These are phyloP conservation scores for Microbotryum silenes-acaulis DNA, from an alignment of 1,284 basidiomycete genomes.

Conservation along the genomic window DNA sequence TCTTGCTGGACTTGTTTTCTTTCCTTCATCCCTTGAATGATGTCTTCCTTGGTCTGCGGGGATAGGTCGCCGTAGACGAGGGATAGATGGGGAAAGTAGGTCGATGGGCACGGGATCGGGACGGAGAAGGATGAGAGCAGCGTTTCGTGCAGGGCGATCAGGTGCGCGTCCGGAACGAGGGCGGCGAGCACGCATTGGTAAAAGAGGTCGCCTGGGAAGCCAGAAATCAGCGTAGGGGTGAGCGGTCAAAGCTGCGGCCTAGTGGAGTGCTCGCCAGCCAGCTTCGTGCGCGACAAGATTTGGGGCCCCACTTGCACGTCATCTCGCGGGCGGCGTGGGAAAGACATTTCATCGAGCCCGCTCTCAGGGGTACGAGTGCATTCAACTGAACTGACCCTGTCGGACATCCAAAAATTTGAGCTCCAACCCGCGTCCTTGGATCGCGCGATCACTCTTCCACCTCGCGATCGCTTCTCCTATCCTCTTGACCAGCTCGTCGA, in stretches of 20 bases:
- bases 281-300: neutral
- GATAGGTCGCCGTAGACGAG: slow-evolving; percentile 29
- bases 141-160: slow-evolving; percentile 23
- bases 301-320: neutral
- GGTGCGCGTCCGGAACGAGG: slow-evolving; percentile 8
- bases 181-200: slow-evolving; percentile 31
- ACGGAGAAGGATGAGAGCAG: slow-evolving; percentile 15
- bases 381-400: slow-evolving; percentile 1
- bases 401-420: slow-evolving; percentile 18
- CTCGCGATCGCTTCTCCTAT: neutral
- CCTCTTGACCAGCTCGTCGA: neutral
- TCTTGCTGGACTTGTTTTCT: neutral
- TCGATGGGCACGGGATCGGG: slow-evolving; percentile 7
- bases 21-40: slow-evolving; percentile 16
- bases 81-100: slow-evolving; percentile 30
- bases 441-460: neutral
- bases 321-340: neutral
- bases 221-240: neutral
- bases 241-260: neutral
- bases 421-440: neutral
- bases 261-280: neutral
- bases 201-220: slow-evolving; percentile 10
- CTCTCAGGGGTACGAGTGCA: neutral
- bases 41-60: slow-evolving; percentile 1
- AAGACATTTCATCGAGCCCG: too few relatives aligned